These are phyloP conservation scores for Limtongia smithiae DNA, from an alignment of 805 yeast genomes.

Conservation along the genomic window DNA sequence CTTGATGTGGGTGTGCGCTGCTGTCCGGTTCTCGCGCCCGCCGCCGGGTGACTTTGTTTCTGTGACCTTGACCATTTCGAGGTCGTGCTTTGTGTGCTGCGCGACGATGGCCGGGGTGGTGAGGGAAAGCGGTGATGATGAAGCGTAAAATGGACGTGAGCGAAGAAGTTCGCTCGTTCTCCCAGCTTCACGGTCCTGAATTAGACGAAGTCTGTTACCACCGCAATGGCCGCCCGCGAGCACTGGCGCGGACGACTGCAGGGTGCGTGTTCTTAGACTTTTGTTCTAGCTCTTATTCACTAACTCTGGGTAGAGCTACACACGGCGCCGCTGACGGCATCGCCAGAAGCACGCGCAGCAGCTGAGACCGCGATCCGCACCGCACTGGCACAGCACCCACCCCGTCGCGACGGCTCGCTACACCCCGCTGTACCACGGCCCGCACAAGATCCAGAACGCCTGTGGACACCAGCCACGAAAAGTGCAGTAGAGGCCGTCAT, in stretches of 20 bases:
- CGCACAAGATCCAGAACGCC: constrained; percentile 1
- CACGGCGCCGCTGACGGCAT: constrained; percentile 20
- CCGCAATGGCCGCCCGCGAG: constrained; percentile 14
- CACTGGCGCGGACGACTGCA: constrained; percentile 17
- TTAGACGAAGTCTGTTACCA: too few species aligned
- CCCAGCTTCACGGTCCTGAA: too few species aligned
- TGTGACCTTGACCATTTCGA: constrained; percentile 50
- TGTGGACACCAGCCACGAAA: constrained; percentile 2
- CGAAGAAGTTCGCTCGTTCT: too few species aligned
- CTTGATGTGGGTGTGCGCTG: constrained; percentile 95
- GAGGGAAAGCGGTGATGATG: too few species aligned
- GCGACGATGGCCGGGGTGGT: too few species aligned
- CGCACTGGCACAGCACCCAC: constrained; percentile 22
- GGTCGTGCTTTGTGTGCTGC: too few species aligned
- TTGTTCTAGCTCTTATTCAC: background rate
- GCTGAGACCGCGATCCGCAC: constrained; percentile 10
- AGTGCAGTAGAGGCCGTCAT: constrained; percentile 14
- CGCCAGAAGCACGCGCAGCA: constrained; percentile 18
- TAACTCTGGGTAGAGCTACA: constrained; percentile 15
- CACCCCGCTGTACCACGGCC: constrained; percentile 17
- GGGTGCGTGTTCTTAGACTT: constrained; percentile 28
- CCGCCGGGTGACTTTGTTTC: constrained; percentile 46
- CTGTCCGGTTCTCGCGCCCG: constrained; percentile 65
- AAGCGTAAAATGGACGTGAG: too few species aligned
- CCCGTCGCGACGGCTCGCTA: constrained; percentile 1